phyloP scores from a whole-genome alignment of 2,329 filamentous ascomycete species.

The Teratosphaeria gauchensis region DNA sequence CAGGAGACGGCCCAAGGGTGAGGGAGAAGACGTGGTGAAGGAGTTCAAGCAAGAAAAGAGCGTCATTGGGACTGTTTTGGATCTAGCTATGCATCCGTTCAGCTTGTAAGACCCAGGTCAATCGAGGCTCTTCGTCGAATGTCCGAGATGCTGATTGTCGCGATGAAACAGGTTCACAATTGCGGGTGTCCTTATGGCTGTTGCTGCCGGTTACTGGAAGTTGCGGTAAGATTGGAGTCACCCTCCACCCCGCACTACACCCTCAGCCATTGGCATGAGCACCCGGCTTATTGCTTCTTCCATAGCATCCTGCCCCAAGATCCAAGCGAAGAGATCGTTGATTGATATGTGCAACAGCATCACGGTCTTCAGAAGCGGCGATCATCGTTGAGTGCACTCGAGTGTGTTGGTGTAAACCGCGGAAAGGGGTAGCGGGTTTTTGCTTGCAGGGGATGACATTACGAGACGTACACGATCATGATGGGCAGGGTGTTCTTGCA shows the following conservation, averaged over 20 bases:
- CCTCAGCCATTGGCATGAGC: not conserved
- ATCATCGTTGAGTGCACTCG: not conserved
- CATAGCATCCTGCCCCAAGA: not conserved
- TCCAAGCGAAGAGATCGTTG: not conserved
- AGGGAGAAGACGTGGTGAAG: not conserved
- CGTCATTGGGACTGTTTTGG: not conserved
- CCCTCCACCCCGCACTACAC: not conserved
- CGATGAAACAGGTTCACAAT: slow-evolving; percentile 1
- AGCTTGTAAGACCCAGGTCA: not conserved
- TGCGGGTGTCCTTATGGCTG: slow-evolving; percentile 3
- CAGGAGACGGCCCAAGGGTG: not conserved
- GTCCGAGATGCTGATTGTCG: not conserved
- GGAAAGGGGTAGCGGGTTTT: not conserved
- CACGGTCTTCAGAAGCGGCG: not conserved
- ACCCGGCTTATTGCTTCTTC: not conserved
- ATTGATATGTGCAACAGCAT: not conserved
- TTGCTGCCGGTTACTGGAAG: slow-evolving; percentile 6
- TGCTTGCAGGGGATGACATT: not conserved
- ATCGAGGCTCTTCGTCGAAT: not conserved
- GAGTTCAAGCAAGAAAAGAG: not conserved
- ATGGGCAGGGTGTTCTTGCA: not conserved
- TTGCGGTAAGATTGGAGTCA: slow-evolving; percentile 2
- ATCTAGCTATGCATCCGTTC: slow-evolving; percentile 1
- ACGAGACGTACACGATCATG: not conserved
- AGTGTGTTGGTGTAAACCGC: not conserved